phyloP scores from a whole-genome alignment of 2,329 filamentous ascomycete genomes.

The Fusarium devonianum region DNA sequence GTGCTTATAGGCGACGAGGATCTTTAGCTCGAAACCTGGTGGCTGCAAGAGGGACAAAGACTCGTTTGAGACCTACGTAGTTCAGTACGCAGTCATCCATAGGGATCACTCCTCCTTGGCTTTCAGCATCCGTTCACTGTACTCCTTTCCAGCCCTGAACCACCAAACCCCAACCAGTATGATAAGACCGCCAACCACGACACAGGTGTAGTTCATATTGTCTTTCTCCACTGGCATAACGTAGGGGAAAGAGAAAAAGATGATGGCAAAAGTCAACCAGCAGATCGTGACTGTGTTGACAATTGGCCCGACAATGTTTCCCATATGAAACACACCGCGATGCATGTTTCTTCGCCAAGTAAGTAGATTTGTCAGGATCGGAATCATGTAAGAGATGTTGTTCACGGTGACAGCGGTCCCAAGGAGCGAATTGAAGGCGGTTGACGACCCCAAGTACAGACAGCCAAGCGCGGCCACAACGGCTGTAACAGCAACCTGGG shows the following conservation, averaged over 20 bases:
- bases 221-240: slow-evolving; percentile 46
- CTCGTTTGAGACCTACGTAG: too few species aligned
- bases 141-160: slow-evolving; percentile 50
- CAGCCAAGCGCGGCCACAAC: slow-evolving; percentile 50
- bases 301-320: slow-evolving; percentile 42
- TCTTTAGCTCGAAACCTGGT: too few species aligned
- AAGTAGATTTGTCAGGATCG: slow-evolving; percentile 54
- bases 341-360: slow-evolving; percentile 50
- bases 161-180: slow-evolving; percentile 52
- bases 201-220: slow-evolving; percentile 60
- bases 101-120: slow-evolving; percentile 45
- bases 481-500: slow-evolving; percentile 45
- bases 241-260: slow-evolving; percentile 56
- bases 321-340: slow-evolving; percentile 50
- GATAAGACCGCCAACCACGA: slow-evolving; percentile 50
- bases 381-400: slow-evolving; percentile 55
- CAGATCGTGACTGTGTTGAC: slow-evolving; percentile 48
- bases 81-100: too few species aligned
- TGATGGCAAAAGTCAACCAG: slow-evolving; percentile 51
- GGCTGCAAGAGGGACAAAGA: too few species aligned
- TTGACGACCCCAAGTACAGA: slow-evolving; percentile 53
- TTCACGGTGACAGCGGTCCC: slow-evolving; percentile 52
- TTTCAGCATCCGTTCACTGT: slow-evolving; percentile 49
- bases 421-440: slow-evolving; percentile 54
- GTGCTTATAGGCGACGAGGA: too few species aligned